phyloP scores from a whole-genome alignment of 176 grass and related monocot species.

The Eremochloa ophiuroides region DNA sequence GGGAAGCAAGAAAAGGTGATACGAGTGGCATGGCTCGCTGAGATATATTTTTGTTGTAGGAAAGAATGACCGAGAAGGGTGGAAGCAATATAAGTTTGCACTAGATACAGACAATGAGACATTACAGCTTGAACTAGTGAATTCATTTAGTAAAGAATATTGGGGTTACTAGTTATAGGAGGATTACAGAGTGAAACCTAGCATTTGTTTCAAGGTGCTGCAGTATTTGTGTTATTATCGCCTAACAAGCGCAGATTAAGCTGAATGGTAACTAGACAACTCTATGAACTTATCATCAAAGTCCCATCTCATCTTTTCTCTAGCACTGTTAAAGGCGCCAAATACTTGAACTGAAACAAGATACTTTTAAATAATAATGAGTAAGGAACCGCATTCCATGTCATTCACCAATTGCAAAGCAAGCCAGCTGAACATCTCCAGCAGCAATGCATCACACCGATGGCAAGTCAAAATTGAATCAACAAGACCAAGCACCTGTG shows the following conservation, averaged over 20 bases:
- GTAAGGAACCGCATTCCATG: background rate
- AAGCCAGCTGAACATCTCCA: background rate
- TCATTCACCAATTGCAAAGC: background rate
- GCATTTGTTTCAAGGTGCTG: background rate
- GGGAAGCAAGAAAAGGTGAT: background rate
- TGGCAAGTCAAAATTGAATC: background rate
- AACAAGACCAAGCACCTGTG: constrained; percentile 29
- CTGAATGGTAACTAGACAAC: background rate
- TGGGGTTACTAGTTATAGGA: too few species aligned
- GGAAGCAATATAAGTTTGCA: background rate
- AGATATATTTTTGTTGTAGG: background rate
- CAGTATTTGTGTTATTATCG: background rate
- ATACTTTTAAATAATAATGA: background rate
- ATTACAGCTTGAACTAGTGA: background rate
- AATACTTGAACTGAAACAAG: background rate
- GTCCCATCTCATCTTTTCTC: background rate
- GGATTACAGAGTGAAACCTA: background rate
- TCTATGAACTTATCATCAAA: background rate
- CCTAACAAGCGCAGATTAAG: background rate
- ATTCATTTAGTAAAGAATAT: background rate
- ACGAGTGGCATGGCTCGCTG: background rate
- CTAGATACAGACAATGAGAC: background rate
- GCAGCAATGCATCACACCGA: background rate
- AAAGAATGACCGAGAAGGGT: background rate
- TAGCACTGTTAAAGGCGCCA: background rate